Evolutionary conservation across 495 filamentous ascomycete species (phyloP).

Genomic region (Aspergillus saccharolyticus): DNA sequence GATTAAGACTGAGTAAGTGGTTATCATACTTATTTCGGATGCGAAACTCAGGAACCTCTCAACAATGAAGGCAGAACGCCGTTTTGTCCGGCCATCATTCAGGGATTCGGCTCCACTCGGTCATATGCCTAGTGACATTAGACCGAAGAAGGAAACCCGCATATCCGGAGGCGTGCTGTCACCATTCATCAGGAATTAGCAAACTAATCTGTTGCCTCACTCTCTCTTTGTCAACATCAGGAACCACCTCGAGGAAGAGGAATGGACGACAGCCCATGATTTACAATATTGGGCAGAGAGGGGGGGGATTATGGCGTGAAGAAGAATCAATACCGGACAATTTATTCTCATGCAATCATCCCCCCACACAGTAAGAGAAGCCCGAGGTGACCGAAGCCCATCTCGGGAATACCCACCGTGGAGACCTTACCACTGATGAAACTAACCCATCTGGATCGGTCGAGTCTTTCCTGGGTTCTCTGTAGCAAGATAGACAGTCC

Average conservation of each 20-base stretch:
- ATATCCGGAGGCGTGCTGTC: not conserved
- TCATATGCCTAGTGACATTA: not conserved
- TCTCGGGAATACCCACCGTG: slow-evolving; percentile 5
- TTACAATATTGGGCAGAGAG: not conserved
- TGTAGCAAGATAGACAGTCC: not conserved
- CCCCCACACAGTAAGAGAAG: not conserved
- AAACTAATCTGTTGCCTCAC: not conserved
- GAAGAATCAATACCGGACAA: not conserved
- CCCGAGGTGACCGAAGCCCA: not conserved
- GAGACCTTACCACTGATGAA: not conserved
- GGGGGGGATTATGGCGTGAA: not conserved
- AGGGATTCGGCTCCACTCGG: not conserved
- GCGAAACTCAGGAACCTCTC: not conserved
- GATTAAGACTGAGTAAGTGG: not conserved
- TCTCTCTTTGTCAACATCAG: not conserved
- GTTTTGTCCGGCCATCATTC: not conserved
- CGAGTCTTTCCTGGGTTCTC: not conserved
- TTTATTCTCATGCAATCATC: not conserved
- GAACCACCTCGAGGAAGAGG: not conserved
- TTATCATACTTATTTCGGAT: not conserved
- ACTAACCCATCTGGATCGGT: not conserved
- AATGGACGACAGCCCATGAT: not conserved
- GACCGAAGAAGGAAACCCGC: not conserved
- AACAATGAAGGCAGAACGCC: not conserved
- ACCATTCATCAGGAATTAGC: not conserved